phyloP scores from a whole-genome alignment of 306 rosid species.

The Cucurbita argyrosperma region DNA sequence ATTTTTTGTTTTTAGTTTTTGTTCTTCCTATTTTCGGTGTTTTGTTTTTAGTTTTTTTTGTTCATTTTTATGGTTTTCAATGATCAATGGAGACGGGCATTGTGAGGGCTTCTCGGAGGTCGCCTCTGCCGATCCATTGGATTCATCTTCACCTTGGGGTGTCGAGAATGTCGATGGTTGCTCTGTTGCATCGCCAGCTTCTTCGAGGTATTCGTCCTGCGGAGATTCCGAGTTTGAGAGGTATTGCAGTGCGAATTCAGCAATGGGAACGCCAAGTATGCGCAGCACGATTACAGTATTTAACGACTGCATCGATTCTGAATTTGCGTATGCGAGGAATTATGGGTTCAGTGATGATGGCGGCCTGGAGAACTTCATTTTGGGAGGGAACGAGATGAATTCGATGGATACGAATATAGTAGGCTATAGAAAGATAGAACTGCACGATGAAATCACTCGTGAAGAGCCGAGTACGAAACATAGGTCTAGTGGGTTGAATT shows the following conservation, averaged over 20 bases:
- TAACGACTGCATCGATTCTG: conserved; percentile 47
- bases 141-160: conserved; percentile 20
- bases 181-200: conserved; percentile 8
- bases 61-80: conserved; percentile 12
- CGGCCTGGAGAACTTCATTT: conserved; percentile 35
- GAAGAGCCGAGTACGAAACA: conserved; percentile 4
- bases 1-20: background rate
- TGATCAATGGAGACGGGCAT: conserved; percentile 34
- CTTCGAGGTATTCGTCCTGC: conserved; percentile 59
- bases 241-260: conserved; percentile 78
- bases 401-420: conserved; percentile 14
- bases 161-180: conserved; percentile 20
- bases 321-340: conserved; percentile 27
- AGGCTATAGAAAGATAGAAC: conserved; percentile 12
- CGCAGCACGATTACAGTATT: conserved; percentile 54
- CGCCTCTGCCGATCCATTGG: conserved; percentile 30
- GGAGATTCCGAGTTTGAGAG: conserved; percentile 83
- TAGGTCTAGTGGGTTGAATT: conserved; percentile 26
- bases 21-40: background rate
- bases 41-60: background rate
- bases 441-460: background rate
- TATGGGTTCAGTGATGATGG: conserved; percentile 26
- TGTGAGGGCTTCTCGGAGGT: conserved; percentile 9
- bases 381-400: conserved; percentile 30
- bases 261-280: conserved; percentile 65